These are phyloP conservation scores for Pseudocercospora eumusae DNA, from an alignment of 2,329 filamentous ascomycete species.

Conservation along the genomic window DNA sequence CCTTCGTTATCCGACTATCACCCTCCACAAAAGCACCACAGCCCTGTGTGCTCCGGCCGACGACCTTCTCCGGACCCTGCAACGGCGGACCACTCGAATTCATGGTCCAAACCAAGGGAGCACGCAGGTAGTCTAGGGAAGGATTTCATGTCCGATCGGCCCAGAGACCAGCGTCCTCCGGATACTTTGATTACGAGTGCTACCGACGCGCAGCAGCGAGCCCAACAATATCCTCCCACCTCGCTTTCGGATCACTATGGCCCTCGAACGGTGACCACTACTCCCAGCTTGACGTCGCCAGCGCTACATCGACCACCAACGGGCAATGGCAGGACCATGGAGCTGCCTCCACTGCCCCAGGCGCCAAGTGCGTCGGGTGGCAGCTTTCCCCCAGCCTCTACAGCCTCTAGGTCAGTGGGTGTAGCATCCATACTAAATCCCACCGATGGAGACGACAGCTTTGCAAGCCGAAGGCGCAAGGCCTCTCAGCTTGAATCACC, in stretches of 20 bases:
- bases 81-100: conserved; percentile 31
- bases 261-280: conserved; percentile 12
- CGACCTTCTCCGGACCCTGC: conserved; percentile 21
- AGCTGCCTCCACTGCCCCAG: conserved; percentile 38
- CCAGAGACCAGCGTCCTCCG: conserved; percentile 30
- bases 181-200: conserved; percentile 28
- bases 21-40: conserved; percentile 16
- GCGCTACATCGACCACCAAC: conserved; percentile 20
- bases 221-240: conserved; percentile 15
- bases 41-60: conserved; percentile 18
- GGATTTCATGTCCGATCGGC: conserved; percentile 41
- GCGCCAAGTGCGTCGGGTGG: conserved; percentile 23
- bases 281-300: conserved; percentile 21
- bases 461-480: conserved; percentile 43
- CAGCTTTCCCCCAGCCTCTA: conserved; percentile 33
- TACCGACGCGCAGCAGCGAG: conserved; percentile 21
- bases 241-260: conserved; percentile 20
- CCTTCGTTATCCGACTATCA: conserved; percentile 18
- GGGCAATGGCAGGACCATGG: conserved; percentile 30
- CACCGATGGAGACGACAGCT: conserved; percentile 39
- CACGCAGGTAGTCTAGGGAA: conserved; percentile 34
- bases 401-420: conserved; percentile 43
- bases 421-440: conserved; percentile 53
- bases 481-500: conserved; percentile 49
- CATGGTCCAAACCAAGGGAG: conserved; percentile 37